Evolutionary conservation across 805 yeast genomes (phyloP).

Genomic region (Saturnispora hagleri): DNA sequence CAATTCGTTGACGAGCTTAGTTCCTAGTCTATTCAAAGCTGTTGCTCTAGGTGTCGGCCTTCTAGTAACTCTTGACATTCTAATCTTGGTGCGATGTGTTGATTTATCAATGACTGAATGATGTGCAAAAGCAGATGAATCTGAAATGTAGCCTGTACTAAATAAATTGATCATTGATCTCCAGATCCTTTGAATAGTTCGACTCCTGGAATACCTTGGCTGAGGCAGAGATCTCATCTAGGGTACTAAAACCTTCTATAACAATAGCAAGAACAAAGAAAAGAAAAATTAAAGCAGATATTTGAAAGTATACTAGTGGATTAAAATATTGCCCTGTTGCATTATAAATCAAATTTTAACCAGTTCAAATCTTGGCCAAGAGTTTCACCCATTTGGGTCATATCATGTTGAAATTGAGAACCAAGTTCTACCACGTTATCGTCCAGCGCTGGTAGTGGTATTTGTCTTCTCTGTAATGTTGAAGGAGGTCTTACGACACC

Average conservation of each 20-base stretch:
- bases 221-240: conserved; percentile 30
- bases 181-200: conserved; percentile 27
- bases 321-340: background rate
- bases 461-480: conserved; percentile 6
- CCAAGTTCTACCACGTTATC: conserved; percentile 11
- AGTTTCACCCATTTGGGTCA: conserved; percentile 27
- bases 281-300: background rate
- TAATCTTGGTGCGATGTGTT: conserved; percentile 22
- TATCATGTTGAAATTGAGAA: conserved; percentile 14
- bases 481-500: conserved; percentile 38
- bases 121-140: conserved; percentile 24
- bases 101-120: conserved; percentile 17
- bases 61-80: conserved; percentile 25
- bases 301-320: background rate
- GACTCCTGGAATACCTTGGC: conserved; percentile 27
- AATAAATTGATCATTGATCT: conserved; percentile 25
- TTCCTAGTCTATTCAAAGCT: conserved; percentile 17
- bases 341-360: conserved; percentile 25
- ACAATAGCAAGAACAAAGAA: background rate
- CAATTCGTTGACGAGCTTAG: conserved; percentile 19
- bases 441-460: conserved; percentile 3
- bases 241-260: background rate
- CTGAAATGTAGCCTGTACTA: conserved; percentile 28
- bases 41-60: conserved; percentile 24
- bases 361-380: conserved; percentile 30